A percentile compares a stretch with the other conserved stretches of the same genome.
phyloP scores from a whole-genome alignment of 805 yeast genomes.

The Pichia insulana region DNA sequence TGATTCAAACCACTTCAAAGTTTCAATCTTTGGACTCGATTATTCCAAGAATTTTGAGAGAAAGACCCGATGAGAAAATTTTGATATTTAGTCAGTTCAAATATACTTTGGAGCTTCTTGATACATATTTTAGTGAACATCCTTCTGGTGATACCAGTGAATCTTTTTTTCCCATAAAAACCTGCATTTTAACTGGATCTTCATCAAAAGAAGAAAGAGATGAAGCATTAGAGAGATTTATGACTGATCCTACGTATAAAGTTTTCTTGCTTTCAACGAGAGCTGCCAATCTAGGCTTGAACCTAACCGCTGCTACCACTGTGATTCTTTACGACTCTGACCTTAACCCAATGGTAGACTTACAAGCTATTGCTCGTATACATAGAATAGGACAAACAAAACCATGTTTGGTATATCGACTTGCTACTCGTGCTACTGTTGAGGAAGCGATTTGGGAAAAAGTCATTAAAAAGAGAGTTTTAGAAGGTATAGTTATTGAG shows the following conservation, averaged over 20 bases:
- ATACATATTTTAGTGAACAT: conserved; percentile 54
- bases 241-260: conserved; percentile 26
- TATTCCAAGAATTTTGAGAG: conserved; percentile 37
- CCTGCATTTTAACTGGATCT: conserved; percentile 49
- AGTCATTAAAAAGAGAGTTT: conserved; percentile 70
- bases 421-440: conserved; percentile 68
- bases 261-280: conserved; percentile 80
- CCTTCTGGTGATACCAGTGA: conserved; percentile 1
- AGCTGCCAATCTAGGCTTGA: conserved; percentile 92
- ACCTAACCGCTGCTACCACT: conserved; percentile 78
- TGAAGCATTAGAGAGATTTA: conserved; percentile 49
- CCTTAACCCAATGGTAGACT: conserved; percentile 96
- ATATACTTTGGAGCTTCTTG: conserved; percentile 69
- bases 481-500: conserved; percentile 70
- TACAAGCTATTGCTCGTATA: conserved; percentile 93
- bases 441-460: conserved; percentile 75
- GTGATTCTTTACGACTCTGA: conserved; percentile 88
- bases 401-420: conserved; percentile 76
- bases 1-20: conserved; percentile 62
- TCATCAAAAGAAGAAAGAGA: conserved; percentile 59
- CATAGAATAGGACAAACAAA: conserved; percentile 86
- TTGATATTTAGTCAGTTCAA: conserved; percentile 89
- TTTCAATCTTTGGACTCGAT: conserved; percentile 61
- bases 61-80: conserved; percentile 34
- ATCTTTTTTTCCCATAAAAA: conserved; percentile 7